Base-by-base conservation (phyloP, 202 grass and related monocot genomes). In the Schoenoplectus triqueter region DNA sequence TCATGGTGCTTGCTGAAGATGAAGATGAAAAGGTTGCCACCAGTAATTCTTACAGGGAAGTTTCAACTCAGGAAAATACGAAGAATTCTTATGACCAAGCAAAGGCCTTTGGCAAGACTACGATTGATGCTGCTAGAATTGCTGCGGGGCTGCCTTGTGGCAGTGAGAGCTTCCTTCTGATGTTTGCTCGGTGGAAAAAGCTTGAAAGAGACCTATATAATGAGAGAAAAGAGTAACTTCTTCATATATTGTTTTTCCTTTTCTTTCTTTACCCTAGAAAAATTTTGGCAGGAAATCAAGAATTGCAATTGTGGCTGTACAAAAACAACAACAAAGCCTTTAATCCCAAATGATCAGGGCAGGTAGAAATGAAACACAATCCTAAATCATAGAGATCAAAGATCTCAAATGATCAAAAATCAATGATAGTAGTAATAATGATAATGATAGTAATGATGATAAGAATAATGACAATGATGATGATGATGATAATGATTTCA, bases 121-220 rank as follows among this genome's bases (percentile, higher is more conserved):
- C 68, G 42, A 93, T 95, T 90, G 95, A 98, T 87, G 85, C 76
- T 60, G 92, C 86, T 71, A 88, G 88, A 52, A 95, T 98, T 83
- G 86, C 86, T 90, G 88, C 92, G 83, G 92, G 95, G 75, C 89
- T 98, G 48, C 95, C 95, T 81, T 98, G 92, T 95, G 95, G 95
- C 59, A 93, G 88, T 22, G 95, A 98, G 90, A 92, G 92, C 83
- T 98, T 98, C 68, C 91, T 98, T 56, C 85, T 98, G 82, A 98
- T 98, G 95, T 98, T 98, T 89, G 95, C 95, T 31, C 85, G 95
- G 64, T 98, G 95, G 95, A 98, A 89, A 75, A 98, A 98, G 86
- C 92, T 97, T 15, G 95, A 97, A 82, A 94, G 92, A 73, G 95
- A 88, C 80, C 68, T 97, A 65, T 97, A 97, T 86, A 97, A 93